phyloP scores from a whole-genome alignment of 805 yeast species.

The Wickerhamomyces ciferrii region DNA sequence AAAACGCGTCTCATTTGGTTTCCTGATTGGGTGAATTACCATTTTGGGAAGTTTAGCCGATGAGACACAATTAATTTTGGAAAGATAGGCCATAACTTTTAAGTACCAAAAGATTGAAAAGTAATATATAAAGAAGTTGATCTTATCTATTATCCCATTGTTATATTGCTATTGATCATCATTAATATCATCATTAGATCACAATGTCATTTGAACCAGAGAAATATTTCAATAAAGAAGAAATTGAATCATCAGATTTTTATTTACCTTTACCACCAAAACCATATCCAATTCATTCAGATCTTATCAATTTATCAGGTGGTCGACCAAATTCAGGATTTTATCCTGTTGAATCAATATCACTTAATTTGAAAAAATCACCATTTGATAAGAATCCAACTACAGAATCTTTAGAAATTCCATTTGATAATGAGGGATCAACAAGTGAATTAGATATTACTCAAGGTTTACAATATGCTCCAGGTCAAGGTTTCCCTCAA shows the following conservation, averaged over 20 bases:
- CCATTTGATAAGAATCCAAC: background rate
- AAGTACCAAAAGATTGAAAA: too few species aligned
- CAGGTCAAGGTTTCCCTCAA: constrained; percentile 70
- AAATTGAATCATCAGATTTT: background rate
- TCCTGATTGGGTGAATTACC: background rate
- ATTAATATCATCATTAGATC: too few species aligned
- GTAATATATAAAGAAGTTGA: too few species aligned
- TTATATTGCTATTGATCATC: too few species aligned
- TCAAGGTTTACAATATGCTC: constrained; percentile 82
- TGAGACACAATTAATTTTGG: too few species aligned
- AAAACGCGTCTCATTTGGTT: background rate
- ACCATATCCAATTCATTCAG: background rate
- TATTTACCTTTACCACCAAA: background rate
- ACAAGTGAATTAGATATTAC: constrained; percentile 45
- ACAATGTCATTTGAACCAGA: background rate
- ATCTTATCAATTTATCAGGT: background rate
- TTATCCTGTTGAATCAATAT: background rate
- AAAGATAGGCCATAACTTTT: too few species aligned
- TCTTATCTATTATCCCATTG: too few species aligned
- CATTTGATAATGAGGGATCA: background rate
- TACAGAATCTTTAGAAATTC: background rate
- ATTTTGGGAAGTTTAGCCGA: background rate
- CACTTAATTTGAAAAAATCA: background rate
- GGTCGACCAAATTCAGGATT: background rate
- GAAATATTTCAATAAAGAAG: background rate